Evolutionary conservation across 192 early-diverging fungal genomes (phyloP).

Genomic region (Pilobolus umbonatus): DNA sequence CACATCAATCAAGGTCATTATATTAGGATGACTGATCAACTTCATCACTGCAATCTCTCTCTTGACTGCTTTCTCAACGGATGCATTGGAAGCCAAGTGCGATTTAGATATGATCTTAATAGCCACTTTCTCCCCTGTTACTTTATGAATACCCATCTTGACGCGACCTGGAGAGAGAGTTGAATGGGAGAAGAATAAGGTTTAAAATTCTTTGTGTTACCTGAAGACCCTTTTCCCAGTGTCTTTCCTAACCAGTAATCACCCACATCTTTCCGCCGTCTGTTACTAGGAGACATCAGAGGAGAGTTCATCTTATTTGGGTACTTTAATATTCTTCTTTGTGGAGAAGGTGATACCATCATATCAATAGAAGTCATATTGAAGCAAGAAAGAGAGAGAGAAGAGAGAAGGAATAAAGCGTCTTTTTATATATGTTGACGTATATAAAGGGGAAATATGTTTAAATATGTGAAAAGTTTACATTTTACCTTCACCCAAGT

Average conservation of each 20-base stretch:
- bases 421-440: too few species aligned
- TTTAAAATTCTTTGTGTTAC: slow-evolving; percentile 20
- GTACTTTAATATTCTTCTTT: slow-evolving; percentile 15
- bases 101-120: slow-evolving; percentile 52
- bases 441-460: too few species aligned
- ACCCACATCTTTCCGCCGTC: slow-evolving; percentile 40
- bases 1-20: slow-evolving; percentile 46
- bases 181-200: not conserved
- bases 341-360: slow-evolving; percentile 26
- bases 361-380: not conserved
- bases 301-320: slow-evolving; percentile 3
- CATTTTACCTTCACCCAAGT: too few species aligned
- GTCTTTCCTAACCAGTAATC: slow-evolving; percentile 45
- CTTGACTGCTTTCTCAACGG: slow-evolving; percentile 43
- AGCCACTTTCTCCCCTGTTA: slow-evolving; percentile 49
- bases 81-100: slow-evolving; percentile 36
- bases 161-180: slow-evolving; percentile 35
- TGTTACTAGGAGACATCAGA: slow-evolving; percentile 18
- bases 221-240: slow-evolving; percentile 49
- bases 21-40: slow-evolving; percentile 48
- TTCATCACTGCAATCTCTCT: slow-evolving; percentile 55
- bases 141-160: slow-evolving; percentile 44
- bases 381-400: not conserved
- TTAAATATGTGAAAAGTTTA: too few species aligned
- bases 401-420: not conserved